Base-by-base conservation (phyloP, 176 grass and related monocot genomes). In the Cenchrus fungigraminus region DNA sequence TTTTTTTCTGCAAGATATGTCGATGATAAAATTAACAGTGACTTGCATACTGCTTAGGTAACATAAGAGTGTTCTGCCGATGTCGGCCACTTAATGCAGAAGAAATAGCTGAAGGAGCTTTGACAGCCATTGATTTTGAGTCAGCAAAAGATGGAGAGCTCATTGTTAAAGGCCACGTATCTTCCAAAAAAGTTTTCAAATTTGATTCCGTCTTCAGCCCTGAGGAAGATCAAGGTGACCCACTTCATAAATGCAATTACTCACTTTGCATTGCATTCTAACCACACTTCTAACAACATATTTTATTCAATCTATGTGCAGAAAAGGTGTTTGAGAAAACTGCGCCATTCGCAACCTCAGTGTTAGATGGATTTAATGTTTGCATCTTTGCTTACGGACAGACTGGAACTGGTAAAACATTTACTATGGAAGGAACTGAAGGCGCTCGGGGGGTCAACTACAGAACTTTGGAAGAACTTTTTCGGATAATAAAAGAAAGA, bases 311-410 rank as follows among this genome's bases (percentile, higher is more conserved):
- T 58, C 51, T 37, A 4, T 82, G 5, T 75, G 67, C 86, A 98
- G 93, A 98, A 74, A 90, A 78, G 45, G 93, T 98, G 42, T 94
- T 98, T 84, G 84, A 89, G 81, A 96, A 73, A 90, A 98, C 91
- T 75, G 84, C 90, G 0, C 89, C 97, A 65, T 85, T 94, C 62
- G 97, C 97, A 55, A 96, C 88, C 71, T 98, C 97, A 0, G 97
- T 98, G 25, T 81, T 98, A 88, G 97, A 98, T 73, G 97, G 97
- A 54, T 98, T 89, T 79, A 98, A 98, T 84, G 93, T 94, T 13
- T 98, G 97, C 13, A 98, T 98, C 66, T 98, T 98, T 84, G 97
- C 97, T 72, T 98, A 94, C 19, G 97, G 93, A 7, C 93, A 98
- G 64, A 98, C 97, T 0, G 97, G 97, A 34, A 98, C 97, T 16